phyloP scores from a whole-genome alignment of 352 stramenopile genomes.

The Elongisporangium senticosum region DNA sequence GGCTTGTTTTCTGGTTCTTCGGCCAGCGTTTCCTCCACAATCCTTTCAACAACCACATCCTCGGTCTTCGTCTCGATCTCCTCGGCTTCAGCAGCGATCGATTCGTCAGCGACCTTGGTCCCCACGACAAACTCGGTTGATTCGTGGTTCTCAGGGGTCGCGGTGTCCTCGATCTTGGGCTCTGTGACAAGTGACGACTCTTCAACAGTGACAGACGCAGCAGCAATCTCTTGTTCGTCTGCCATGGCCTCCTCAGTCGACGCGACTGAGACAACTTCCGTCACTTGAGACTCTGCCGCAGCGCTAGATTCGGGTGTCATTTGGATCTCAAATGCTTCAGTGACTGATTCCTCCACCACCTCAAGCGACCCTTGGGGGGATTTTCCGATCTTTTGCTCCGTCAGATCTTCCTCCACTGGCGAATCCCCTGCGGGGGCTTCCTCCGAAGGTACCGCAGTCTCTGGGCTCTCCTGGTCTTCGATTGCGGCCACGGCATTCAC shows the following conservation, averaged over 20 bases:
- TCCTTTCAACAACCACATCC: not conserved
- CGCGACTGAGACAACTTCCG: no score
- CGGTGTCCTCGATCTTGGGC: not conserved
- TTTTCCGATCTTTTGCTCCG: not conserved
- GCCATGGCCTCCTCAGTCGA: not conserved
- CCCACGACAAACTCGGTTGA: not conserved
- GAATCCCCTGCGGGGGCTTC: not conserved
- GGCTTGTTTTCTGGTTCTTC: not conserved
- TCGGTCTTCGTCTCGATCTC: no score
- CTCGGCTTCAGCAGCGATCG: not conserved
- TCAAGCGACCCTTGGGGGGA: not conserved
- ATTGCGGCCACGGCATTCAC: not conserved
- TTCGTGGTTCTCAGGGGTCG: not conserved
- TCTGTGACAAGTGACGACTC: not conserved
- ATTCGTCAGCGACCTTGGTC: not conserved
- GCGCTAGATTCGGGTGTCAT: not conserved
- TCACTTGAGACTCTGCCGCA: not conserved
- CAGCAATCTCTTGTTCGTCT: not conserved
- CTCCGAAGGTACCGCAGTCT: not conserved
- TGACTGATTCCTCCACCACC: not conserved
- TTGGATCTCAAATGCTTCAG: not conserved
- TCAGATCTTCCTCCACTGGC: not conserved
- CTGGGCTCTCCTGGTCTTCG: not conserved
- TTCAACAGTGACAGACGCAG: not conserved
- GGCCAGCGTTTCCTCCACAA: not conserved